A percentile compares a stretch with the other conserved stretches of the same genome.
Conservation (phyloP, 495 filamentous ascomycete genomes). For the Cryomyces minteri region DNA sequence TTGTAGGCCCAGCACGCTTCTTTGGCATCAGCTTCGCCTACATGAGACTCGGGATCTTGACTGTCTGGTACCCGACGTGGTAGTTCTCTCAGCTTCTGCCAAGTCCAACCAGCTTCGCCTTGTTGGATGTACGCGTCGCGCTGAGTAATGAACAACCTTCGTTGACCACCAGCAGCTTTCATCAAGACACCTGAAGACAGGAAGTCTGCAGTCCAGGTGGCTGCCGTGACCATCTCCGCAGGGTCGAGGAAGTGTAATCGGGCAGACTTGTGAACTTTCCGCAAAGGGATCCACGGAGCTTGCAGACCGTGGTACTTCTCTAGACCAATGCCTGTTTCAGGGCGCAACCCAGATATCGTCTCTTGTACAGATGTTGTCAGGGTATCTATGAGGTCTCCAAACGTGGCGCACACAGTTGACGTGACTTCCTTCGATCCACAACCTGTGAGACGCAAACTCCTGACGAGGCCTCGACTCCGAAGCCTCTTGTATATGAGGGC, state of each 20-base stretch:
- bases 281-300: conserved; percentile 44
- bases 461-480: conserved; percentile 46
- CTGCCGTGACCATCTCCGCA: conserved; percentile 46
- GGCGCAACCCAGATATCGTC: conserved; percentile 1
- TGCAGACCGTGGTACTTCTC: conserved; percentile 19
- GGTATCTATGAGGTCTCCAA: conserved; percentile 30
- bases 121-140: conserved; percentile 43
- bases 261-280: conserved; percentile 51
- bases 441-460: conserved; percentile 33
- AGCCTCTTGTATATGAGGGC: conserved; percentile 40
- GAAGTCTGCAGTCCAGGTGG: conserved; percentile 48
- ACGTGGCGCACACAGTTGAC: conserved; percentile 35
- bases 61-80: conserved; percentile 32
- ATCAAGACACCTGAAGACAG: conserved; percentile 43
- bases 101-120: conserved; percentile 33
- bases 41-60: conserved; percentile 17
- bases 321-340: not conserved
- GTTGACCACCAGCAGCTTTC: conserved; percentile 32
- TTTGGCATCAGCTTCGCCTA: conserved; percentile 37
- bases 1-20: conserved; percentile 37
- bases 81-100: conserved; percentile 38
- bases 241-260: conserved; percentile 43
- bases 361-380: conserved; percentile 4
- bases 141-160: conserved; percentile 46
- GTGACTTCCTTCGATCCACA: conserved; percentile 42